Conservation (phyloP, 2,329 filamentous ascomycete species). For the Nakataea oryzae region DNA sequence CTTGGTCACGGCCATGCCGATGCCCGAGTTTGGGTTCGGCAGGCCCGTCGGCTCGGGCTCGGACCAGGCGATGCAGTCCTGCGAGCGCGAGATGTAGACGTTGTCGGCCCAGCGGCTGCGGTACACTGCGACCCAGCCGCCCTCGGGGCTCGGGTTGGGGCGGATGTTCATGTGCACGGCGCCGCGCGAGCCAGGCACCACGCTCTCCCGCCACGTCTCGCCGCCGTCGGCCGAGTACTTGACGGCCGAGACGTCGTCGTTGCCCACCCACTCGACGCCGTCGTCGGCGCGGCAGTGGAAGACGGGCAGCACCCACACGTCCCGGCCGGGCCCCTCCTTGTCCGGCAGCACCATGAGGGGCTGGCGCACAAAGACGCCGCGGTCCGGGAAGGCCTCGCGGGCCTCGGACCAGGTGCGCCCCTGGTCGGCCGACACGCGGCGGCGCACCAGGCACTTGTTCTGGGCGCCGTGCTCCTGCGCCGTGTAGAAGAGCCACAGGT, state of each 20-base stretch:
- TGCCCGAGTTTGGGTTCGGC: conserved; percentile 33
- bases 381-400: conserved; percentile 19
- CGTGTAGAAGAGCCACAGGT: conserved; percentile 31
- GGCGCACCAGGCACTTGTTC: conserved; percentile 26
- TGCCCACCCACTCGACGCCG: conserved; percentile 31
- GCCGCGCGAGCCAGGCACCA: conserved; percentile 24
- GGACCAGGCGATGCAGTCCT: conserved; percentile 26
- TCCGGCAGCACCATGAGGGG: conserved; percentile 24
- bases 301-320: conserved; percentile 28
- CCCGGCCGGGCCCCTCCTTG: conserved; percentile 6
- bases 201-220: conserved; percentile 25
- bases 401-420: conserved; percentile 25
- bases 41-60: conserved; percentile 21
- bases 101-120: conserved; percentile 33
- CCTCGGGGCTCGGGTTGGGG: conserved; percentile 11
- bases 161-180: conserved; percentile 33
- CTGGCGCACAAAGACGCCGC: conserved; percentile 29
- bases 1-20: conserved; percentile 24
- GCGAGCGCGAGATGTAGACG: conserved; percentile 28
- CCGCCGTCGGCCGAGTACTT: conserved; percentile 25
- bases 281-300: conserved; percentile 29
- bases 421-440: conserved; percentile 21
- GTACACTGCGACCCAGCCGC: conserved; percentile 24
- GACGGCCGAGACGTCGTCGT: conserved; percentile 29
- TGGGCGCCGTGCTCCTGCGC: conserved; percentile 33